These are phyloP conservation scores for Parietichytrium sp. DNA, from an alignment of 108 stramenopile species.

Conservation along the genomic window DNA sequence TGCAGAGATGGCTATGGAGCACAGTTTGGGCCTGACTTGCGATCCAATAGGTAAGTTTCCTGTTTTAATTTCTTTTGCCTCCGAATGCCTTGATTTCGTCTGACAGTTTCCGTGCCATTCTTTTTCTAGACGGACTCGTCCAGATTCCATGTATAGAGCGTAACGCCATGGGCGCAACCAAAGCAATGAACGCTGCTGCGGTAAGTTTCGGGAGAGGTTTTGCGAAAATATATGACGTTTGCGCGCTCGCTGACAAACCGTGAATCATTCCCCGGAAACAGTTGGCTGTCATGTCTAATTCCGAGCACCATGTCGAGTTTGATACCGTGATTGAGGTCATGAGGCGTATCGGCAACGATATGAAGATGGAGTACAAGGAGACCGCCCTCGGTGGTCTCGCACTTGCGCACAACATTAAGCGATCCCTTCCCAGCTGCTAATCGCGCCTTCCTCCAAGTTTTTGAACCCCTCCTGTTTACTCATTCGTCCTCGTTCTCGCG, in stretches of 20 bases:
- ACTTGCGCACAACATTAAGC: conserved; percentile 32
- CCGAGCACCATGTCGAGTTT: conserved; percentile 26
- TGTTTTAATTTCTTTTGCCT: too few relatives aligned
- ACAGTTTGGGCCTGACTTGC: conserved; percentile 10
- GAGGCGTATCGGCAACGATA: conserved; percentile 21
- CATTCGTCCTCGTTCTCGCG: too few relatives aligned
- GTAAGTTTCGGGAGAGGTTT: too few relatives aligned
- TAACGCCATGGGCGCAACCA: conserved; percentile 38
- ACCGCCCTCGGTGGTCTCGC: conserved; percentile 34
- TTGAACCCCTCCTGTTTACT: too few relatives aligned
- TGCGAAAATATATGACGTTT: too few relatives aligned
- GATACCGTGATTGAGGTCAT: conserved; percentile 35
- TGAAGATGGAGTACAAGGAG: conserved; percentile 41
- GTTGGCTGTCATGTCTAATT: conserved; percentile 1
- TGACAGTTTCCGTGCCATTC: too few relatives aligned
- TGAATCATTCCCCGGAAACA: too few relatives aligned
- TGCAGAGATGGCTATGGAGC: conserved; percentile 39
- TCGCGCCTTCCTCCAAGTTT: too few relatives aligned
- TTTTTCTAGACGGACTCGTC: conserved; percentile 34
- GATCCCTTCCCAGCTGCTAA: conserved; percentile 24
- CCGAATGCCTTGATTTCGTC: too few relatives aligned
- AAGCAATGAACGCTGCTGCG: conserved; percentile 28
- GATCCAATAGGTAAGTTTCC: too few relatives aligned
- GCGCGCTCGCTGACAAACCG: too few relatives aligned
- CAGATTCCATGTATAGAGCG: conserved; percentile 38